These are phyloP conservation scores for Coprinopsis marcescibilis DNA, from an alignment of 768 basidiomycete species.

Conservation along the genomic window DNA sequence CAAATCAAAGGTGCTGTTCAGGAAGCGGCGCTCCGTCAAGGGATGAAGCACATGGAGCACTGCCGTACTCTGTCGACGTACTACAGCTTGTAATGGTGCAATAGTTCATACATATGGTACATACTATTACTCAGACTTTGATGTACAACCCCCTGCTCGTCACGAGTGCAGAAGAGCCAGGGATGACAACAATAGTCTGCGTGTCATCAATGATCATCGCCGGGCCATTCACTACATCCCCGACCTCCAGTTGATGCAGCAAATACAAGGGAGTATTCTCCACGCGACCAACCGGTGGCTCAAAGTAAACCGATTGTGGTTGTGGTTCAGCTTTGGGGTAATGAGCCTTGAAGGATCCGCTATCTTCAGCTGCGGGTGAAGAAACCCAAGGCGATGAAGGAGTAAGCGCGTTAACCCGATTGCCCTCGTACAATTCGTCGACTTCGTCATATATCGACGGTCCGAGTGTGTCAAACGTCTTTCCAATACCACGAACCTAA, in stretches of 20 bases:
- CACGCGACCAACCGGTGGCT: constrained; percentile 64
- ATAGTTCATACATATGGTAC: no score
- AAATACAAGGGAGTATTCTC: constrained; percentile 76
- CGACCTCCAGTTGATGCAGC: constrained; percentile 58
- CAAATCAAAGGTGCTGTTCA: no score
- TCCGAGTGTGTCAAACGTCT: constrained; percentile 79
- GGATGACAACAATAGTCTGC: constrained; percentile 88
- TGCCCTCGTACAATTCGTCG: constrained; percentile 33
- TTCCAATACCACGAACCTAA: constrained; percentile 84
- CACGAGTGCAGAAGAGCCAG: constrained; percentile 60
- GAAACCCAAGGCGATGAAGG: constrained; percentile 22
- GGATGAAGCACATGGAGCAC: no score
- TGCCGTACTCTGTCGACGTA: no score
- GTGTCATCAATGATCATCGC: constrained; percentile 95
- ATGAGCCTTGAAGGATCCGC: constrained; percentile 8
- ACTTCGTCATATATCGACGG: constrained; percentile 77
- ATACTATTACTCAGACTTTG: no score
- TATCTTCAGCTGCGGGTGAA: neutral
- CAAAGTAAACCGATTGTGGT: constrained; percentile 71
- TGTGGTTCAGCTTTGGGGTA: constrained; percentile 42
- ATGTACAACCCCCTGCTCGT: constrained; percentile 66
- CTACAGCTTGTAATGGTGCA: no score
- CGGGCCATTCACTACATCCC: constrained; percentile 74
- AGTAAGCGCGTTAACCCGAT: constrained; percentile 21
- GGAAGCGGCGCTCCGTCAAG: no score